A percentile compares a stretch with the other conserved stretches of the same genome.
These are phyloP conservation scores for Pseudogymnoascus sp. DNA, from an alignment of 2,329 filamentous ascomycete species.

Conservation along the genomic window DNA sequence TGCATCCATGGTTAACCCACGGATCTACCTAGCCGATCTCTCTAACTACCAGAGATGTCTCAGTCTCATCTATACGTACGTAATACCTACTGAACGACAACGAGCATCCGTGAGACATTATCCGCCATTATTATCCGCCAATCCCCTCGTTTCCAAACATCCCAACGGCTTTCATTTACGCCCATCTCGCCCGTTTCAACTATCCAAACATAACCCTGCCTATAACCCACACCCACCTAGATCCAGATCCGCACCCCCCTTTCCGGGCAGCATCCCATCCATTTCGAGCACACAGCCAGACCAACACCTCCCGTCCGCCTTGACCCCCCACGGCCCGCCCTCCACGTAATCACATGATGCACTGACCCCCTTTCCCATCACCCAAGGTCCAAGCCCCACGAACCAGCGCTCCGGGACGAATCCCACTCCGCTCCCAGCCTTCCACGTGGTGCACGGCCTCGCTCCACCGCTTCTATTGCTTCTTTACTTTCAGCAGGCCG, in stretches of 20 bases:
- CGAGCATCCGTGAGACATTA: not conserved
- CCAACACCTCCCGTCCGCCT: not conserved
- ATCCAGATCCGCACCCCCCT: not conserved
- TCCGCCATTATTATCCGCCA: not conserved
- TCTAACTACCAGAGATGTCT: not conserved
- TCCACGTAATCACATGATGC: not conserved
- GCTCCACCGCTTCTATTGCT: not conserved
- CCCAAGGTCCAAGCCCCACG: not conserved
- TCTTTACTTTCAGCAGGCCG: not conserved
- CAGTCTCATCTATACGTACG: not conserved
- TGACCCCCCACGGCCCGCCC: not conserved
- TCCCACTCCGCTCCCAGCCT: not conserved
- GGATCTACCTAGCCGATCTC: not conserved
- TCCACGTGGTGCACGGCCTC: not conserved
- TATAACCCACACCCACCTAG: not conserved
- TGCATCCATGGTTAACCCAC: not conserved
- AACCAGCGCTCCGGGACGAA: not conserved
- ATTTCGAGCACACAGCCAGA: not conserved
- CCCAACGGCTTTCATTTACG: not conserved
- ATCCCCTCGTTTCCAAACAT: not conserved
- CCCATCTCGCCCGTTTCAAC: not conserved
- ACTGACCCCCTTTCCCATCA: not conserved
- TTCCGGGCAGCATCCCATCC: not conserved
- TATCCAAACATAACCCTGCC: not conserved
- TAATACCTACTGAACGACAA: not conserved